A percentile compares a stretch with the other conserved stretches of the same genome.
Evolutionary conservation across 306 rosid species (phyloP).

Genomic region (Lithocarpus polystachyus): DNA sequence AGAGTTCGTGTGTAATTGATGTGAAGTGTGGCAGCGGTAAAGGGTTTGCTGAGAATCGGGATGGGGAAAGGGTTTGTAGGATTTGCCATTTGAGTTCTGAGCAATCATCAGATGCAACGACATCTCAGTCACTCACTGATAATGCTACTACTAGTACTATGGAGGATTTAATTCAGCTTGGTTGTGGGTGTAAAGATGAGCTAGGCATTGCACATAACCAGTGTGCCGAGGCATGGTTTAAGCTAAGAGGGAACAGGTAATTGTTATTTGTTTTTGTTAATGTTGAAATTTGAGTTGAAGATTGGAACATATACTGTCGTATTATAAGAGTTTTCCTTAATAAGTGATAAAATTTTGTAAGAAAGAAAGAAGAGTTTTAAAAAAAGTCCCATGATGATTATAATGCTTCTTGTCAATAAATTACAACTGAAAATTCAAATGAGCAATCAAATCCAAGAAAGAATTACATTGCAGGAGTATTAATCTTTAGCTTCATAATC

Average conservation of each 20-base stretch:
- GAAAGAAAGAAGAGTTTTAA: no score
- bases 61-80: slow-evolving; percentile 82
- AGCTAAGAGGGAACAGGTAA: slow-evolving; percentile 90
- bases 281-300: slow-evolving; percentile 9
- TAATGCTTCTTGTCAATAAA: no score
- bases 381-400: no score
- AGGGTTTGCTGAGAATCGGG: slow-evolving; percentile 39
- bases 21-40: slow-evolving; percentile 46
- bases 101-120: slow-evolving; percentile 48
- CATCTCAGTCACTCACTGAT: slow-evolving; percentile 10
- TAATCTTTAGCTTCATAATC: no score
- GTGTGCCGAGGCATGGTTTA: slow-evolving; percentile 97
- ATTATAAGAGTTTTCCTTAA: not conserved
- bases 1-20: slow-evolving; percentile 49
- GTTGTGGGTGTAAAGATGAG: slow-evolving; percentile 88
- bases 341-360: no score
- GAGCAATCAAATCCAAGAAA: no score
- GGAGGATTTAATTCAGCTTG: slow-evolving; percentile 70
- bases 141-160: slow-evolving; percentile 20
- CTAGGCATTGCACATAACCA: slow-evolving; percentile 76
- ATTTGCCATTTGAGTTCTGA: slow-evolving; percentile 77
- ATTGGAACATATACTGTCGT: not conserved
- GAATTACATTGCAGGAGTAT: no score
- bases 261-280: slow-evolving; percentile 5
- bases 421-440: no score